Evolutionary conservation across 2,329 filamentous ascomycete genomes (phyloP).

Genomic region (Microcyclospora tardicrescens): DNA sequence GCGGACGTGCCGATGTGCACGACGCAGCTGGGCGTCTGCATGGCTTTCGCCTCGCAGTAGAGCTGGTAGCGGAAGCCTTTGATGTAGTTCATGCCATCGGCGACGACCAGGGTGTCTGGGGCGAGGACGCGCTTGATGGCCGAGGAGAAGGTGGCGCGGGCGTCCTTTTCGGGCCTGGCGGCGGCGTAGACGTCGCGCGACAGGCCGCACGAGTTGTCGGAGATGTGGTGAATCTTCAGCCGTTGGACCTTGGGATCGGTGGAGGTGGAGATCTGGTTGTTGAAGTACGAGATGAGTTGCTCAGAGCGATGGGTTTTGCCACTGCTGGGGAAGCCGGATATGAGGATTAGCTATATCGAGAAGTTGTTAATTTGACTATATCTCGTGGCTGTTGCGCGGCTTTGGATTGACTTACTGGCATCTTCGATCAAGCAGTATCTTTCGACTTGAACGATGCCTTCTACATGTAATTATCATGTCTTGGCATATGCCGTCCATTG

Average conservation of each 20-base stretch:
- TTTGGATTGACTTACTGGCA: slow-evolving; percentile 4
- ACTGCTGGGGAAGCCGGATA: slow-evolving; percentile 51
- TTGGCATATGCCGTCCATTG: too few relatives aligned
- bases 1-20: slow-evolving; percentile 48
- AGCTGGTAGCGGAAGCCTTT: slow-evolving; percentile 83
- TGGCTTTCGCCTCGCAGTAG: slow-evolving; percentile 70
- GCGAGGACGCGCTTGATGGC: slow-evolving; percentile 66
- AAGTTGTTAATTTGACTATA: neutral
- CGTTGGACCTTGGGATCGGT: slow-evolving; percentile 33
- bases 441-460: too few relatives aligned
- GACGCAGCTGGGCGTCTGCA: slow-evolving; percentile 62
- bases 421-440: neutral
- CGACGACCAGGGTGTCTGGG: slow-evolving; percentile 61
- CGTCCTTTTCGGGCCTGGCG: slow-evolving; percentile 70
- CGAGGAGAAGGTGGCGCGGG: slow-evolving; percentile 60
- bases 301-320: slow-evolving; percentile 49
- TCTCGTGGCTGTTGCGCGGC: neutral
- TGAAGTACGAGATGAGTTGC: slow-evolving; percentile 54
- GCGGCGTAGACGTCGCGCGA: slow-evolving; percentile 61
- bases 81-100: slow-evolving; percentile 76
- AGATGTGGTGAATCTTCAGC: slow-evolving; percentile 61
- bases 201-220: slow-evolving; percentile 58
- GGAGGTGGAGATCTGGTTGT: slow-evolving; percentile 40
- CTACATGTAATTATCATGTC: too few relatives aligned
- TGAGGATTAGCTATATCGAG: slow-evolving; percentile 17